These are phyloP conservation scores for Coffea eugenioides DNA, from an alignment of 257 asterid genomes.

Conservation along the genomic window DNA sequence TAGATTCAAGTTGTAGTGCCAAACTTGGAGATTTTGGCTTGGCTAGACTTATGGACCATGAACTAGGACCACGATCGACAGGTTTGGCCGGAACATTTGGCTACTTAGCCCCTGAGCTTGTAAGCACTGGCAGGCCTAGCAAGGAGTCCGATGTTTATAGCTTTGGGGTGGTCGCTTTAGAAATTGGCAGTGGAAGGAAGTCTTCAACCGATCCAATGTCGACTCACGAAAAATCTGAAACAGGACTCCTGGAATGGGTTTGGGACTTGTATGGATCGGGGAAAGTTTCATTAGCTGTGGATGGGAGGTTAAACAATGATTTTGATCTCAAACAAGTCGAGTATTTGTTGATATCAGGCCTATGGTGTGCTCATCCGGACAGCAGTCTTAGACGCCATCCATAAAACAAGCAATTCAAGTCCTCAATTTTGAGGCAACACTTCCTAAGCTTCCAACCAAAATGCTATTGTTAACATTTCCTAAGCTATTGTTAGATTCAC, in stretches of 20 bases:
- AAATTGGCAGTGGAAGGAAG: no score
- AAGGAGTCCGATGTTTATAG: no score
- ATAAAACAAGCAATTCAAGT: conserved; percentile 41
- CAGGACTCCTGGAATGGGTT: no score
- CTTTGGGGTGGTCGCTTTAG: no score
- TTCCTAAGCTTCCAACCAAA: conserved; percentile 31
- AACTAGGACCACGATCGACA: conserved; percentile 29
- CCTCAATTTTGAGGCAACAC: conserved; percentile 28
- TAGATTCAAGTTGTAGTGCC: conserved; percentile 32
- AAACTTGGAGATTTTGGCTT: conserved; percentile 44
- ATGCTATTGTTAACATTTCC: conserved; percentile 8
- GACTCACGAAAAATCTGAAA: no score
- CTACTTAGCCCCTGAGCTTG: conserved; percentile 38
- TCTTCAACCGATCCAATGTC: no score
- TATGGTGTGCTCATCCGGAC: conserved; percentile 40
- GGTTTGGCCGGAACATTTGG: conserved; percentile 37
- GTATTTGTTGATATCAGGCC: conserved; percentile 25
- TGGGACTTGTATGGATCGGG: no score
- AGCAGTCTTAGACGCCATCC: conserved; percentile 30
- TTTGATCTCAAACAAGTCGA: conserved; percentile 25
- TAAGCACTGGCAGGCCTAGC: conserved; percentile 26
- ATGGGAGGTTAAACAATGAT: no score
- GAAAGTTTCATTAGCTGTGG: no score
- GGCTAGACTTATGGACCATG: conserved; percentile 41
- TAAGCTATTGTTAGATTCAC: no score